Percentiles rank a stretch among this genome's conserved stretches.
These are phyloP conservation scores for Botrytis galanthina DNA, from an alignment of 2,329 filamentous ascomycete species.

Conservation along the genomic window DNA sequence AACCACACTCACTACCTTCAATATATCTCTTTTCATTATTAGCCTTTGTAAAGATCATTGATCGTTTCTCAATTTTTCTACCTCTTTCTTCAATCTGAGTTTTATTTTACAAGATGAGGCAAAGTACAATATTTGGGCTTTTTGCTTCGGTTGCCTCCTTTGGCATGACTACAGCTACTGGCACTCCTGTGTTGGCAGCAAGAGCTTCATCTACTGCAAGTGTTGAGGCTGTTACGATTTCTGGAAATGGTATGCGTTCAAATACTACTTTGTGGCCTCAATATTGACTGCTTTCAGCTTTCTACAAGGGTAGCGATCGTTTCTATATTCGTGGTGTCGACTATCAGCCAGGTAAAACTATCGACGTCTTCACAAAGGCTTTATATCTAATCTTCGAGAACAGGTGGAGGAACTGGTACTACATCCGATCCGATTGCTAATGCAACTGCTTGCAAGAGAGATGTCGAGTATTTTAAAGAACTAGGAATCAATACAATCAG, in stretches of 20 bases:
- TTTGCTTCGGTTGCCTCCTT: constrained; percentile 11
- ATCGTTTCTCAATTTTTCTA: not conserved
- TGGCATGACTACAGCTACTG: constrained; percentile 22
- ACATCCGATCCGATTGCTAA: constrained; percentile 66
- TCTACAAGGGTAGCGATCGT: constrained; percentile 36
- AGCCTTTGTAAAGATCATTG: not conserved
- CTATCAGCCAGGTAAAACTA: constrained; percentile 51
- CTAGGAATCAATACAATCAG: constrained; percentile 70
- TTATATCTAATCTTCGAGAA: not conserved
- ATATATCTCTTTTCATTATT: not conserved
- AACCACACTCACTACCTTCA: constrained; percentile 6
- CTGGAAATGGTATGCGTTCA: constrained; percentile 31
- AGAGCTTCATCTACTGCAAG: constrained; percentile 28
- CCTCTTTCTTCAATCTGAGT: not conserved
- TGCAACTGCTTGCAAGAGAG: constrained; percentile 57
- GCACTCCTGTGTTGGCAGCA: constrained; percentile 26
- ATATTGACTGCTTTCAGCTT: constrained; percentile 28
- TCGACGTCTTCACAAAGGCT: not conserved
- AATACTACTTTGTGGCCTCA: not conserved
- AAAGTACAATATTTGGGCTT: constrained; percentile 5
- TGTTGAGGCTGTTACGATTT: constrained; percentile 31
- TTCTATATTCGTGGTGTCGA: constrained; percentile 63
- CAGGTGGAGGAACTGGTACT: constrained; percentile 44
- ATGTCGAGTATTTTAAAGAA: constrained; percentile 64
- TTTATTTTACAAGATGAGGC: constrained; percentile 21